Evolutionary conservation across 805 yeast genomes (phyloP), one percentile per base, ranked within the genome.

Genomic region (Millerago galiae): DNA sequence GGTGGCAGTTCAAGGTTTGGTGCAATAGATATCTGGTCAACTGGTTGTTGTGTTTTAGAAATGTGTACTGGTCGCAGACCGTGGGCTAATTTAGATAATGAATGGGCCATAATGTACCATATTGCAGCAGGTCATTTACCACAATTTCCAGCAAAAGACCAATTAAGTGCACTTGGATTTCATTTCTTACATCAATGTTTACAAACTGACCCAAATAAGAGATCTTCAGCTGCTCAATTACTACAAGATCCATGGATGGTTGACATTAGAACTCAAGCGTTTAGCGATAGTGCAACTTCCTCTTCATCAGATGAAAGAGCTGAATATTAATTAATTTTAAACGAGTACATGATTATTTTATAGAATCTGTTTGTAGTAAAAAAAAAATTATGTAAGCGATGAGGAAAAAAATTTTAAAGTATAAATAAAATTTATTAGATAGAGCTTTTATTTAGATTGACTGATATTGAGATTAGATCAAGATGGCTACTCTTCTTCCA

Each of bases 91-190:
- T 69, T 89, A 47, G 99, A 93, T 56, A 93, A 93, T 58, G 98
- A 91, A 59, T 93, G 95, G 95, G 96, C 98, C 2, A 86, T 93
- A 40, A 91, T 93, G 98, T 93, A 90, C 58, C 96, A 88, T 60
- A 93, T 93, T 56, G 98, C 97, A 0, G 95, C 95, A 3, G 96
- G 96, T 2, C 93, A 87, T 58, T 71, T 78, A 45, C 99, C 99
- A 0, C 88, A 77, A 53, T 68, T 91, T 41, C 99, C 99, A 5
- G 61, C 79, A 0, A 63, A 71, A 2, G 93, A 83, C 46, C 96
- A 88, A 62, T 67, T 93, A 41, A 81, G 93, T 51, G 74, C 71
- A 13, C 76, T 70, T 12, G 98, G 99, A 14, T 72, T 70, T 39
- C 68, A 69, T 17, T 90, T 93, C 60, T 63, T 93, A 50, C 68